Conservation (phyloP, 1,284 basidiomycete genomes). For the Xerocomus cyaneibrunnescens region DNA sequence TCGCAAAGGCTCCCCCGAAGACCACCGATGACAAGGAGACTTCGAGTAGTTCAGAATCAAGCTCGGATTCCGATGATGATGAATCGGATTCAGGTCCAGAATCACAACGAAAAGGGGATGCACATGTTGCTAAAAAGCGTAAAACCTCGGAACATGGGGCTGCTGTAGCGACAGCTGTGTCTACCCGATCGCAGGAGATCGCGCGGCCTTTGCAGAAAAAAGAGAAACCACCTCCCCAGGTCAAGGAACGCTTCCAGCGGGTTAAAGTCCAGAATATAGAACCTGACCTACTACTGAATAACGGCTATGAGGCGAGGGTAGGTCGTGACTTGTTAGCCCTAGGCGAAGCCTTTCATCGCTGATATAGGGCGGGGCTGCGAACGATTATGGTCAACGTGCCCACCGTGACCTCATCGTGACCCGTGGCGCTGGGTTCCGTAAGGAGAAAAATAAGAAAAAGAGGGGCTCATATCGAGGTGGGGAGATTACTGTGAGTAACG, state of each 20-base stretch:
- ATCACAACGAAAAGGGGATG: constrained; percentile 7
- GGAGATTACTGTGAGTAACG: constrained; percentile 76
- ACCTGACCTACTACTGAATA: constrained; percentile 68
- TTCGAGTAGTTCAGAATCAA: constrained; percentile 21
- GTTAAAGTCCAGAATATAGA: constrained; percentile 73
- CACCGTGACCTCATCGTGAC: constrained; percentile 90
- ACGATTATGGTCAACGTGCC: constrained; percentile 90
- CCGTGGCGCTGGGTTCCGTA: constrained; percentile 91
- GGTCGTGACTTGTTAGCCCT: constrained; percentile 24
- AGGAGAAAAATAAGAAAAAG: constrained; percentile 99
- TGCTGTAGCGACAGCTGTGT: constrained; percentile 48
- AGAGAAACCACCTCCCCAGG: constrained; percentile 42
- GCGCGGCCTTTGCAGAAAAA: constrained; percentile 18
- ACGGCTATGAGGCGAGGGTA: constrained; percentile 83
- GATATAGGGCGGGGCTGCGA: constrained; percentile 41
- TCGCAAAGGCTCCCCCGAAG: not conserved
- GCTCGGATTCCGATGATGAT: constrained; percentile 29
- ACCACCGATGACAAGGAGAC: constrained; percentile 6
- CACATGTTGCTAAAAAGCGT: constrained; percentile 55
- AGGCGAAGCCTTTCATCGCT: not conserved
- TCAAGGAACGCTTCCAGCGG: constrained; percentile 73
- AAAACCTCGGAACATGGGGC: constrained; percentile 50
- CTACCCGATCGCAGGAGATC: constrained; percentile 12
- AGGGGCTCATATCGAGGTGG: constrained; percentile 90
- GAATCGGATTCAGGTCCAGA: constrained; percentile 4